These are phyloP conservation scores for Fusarium sp. DNA, from an alignment of 2,329 filamentous ascomycete species.

Conservation along the genomic window DNA sequence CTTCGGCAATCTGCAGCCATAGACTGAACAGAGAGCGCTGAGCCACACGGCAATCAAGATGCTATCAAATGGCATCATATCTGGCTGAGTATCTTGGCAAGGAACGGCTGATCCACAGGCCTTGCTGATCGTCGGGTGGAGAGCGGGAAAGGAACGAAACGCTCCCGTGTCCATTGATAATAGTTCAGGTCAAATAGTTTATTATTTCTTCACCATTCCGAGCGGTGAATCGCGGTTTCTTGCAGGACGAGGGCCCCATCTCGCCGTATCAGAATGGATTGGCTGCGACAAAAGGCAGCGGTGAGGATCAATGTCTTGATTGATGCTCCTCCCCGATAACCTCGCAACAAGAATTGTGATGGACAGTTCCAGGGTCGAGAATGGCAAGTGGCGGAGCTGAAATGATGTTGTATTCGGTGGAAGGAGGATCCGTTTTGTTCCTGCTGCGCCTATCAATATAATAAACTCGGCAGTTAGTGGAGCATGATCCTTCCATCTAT, in stretches of 20 bases:
- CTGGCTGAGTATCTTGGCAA: conserved; percentile 5
- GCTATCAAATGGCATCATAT: background rate
- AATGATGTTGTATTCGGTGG: conserved; percentile 12
- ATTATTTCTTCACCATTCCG: background rate
- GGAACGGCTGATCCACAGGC: conserved; percentile 12
- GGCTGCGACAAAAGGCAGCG: background rate
- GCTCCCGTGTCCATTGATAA: conserved; percentile 28
- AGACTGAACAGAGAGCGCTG: conserved; percentile 26
- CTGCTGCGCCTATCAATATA: conserved; percentile 7
- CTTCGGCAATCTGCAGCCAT: conserved; percentile 30
- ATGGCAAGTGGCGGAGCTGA: conserved; percentile 9
- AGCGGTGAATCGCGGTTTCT: conserved; percentile 26
- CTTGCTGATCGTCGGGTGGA: conserved; percentile 11
- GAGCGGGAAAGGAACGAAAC: conserved; percentile 17
- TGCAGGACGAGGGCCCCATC: conserved; percentile 18
- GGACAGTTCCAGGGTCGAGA: background rate
- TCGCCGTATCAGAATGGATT: conserved; percentile 6
- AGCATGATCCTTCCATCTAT: too few relatives aligned
- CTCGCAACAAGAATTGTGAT: background rate
- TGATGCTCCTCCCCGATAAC: background rate
- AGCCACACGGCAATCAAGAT: conserved; percentile 6
- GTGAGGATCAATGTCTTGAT: background rate
- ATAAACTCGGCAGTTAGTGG: background rate
- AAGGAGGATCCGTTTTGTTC: conserved; percentile 9
- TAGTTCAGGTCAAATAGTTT: conserved; percentile 1